Conservation (phyloP, 2,329 filamentous ascomycete genomes). For the Pseudocercospora musae region DNA sequence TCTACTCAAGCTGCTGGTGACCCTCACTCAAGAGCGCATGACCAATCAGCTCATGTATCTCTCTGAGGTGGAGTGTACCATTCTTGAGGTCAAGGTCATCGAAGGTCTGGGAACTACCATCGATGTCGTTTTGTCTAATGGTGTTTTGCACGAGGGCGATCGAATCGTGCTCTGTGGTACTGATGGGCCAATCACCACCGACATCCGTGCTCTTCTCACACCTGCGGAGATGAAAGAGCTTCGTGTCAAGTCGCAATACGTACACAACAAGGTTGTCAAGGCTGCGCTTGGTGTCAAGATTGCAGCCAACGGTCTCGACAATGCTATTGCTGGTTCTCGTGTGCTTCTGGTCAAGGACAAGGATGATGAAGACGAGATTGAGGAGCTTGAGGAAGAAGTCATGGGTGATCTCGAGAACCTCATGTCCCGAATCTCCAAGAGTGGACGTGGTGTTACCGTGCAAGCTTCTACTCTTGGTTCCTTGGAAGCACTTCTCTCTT, state of each 20-base stretch:
- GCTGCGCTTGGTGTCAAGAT: constrained; percentile 98
- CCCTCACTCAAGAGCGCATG: constrained; percentile 95
- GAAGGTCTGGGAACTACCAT: constrained; percentile 99
- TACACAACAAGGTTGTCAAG: constrained; percentile 99
- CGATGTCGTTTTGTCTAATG: constrained; percentile 93
- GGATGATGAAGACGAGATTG: constrained; percentile 71
- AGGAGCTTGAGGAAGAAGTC: constrained; percentile 93
- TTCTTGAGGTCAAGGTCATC: constrained; percentile 98
- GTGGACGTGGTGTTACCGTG: constrained; percentile 90
- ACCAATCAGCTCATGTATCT: constrained; percentile 97
- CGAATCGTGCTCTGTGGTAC: constrained; percentile 92
- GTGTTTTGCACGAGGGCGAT: constrained; percentile 90
- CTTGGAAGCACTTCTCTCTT: constrained; percentile 91
- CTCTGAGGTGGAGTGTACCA: constrained; percentile 94
- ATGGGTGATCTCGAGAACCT: constrained; percentile 90
- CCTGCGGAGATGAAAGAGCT: constrained; percentile 90
- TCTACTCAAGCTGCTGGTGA: constrained; percentile 92
- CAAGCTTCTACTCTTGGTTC: constrained; percentile 97
- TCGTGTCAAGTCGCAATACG: constrained; percentile 91
- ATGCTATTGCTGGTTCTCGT: constrained; percentile 92
- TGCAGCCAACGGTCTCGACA: constrained; percentile 89
- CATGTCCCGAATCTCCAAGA: constrained; percentile 85
- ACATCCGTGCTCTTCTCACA: constrained; percentile 89
- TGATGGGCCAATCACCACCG: constrained; percentile 93
- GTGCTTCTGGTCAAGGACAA: constrained; percentile 90